These are phyloP conservation scores for Giardia duodenalis DNA, from an alignment of 208 protist species.

Conservation along the genomic window DNA sequence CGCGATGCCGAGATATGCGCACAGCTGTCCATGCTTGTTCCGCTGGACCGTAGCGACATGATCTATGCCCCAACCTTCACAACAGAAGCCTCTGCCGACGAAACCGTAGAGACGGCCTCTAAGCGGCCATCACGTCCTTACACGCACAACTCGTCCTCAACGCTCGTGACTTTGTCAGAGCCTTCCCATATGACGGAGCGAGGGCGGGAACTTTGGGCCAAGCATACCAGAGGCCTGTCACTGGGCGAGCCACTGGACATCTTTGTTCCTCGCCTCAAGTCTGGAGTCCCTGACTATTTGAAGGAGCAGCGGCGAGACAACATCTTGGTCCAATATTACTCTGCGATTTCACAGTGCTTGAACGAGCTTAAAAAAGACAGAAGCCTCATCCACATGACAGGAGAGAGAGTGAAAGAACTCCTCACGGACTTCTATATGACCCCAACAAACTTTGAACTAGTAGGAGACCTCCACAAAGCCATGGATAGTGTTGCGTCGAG, in stretches of 20 bases:
- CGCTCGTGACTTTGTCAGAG: neutral
- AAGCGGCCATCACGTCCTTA: no score
- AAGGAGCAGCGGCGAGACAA: neutral
- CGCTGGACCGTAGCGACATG: neutral
- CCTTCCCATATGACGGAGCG: neutral
- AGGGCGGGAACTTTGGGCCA: neutral
- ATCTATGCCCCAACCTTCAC: neutral
- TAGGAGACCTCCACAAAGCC: neutral
- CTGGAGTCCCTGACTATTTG: neutral
- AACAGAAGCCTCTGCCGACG: neutral
- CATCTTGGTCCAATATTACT: neutral
- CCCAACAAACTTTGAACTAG: neutral
- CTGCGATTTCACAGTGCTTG: neutral
- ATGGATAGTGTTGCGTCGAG: neutral
- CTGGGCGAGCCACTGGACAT: neutral
- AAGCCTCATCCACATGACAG: neutral
- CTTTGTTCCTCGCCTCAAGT: neutral
- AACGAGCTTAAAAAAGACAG: neutral
- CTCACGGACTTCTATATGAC: neutral
- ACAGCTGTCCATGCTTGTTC: neutral
- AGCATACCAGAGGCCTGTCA: neutral
- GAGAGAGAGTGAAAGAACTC: neutral
- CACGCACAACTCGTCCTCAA: no score
- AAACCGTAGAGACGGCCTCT: neutral
- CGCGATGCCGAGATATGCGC: neutral